A percentile compares a stretch with the other conserved stretches of the same genome.
Conservation (phyloP, 768 basidiomycete species). For the Leucosporidium scottii region DNA sequence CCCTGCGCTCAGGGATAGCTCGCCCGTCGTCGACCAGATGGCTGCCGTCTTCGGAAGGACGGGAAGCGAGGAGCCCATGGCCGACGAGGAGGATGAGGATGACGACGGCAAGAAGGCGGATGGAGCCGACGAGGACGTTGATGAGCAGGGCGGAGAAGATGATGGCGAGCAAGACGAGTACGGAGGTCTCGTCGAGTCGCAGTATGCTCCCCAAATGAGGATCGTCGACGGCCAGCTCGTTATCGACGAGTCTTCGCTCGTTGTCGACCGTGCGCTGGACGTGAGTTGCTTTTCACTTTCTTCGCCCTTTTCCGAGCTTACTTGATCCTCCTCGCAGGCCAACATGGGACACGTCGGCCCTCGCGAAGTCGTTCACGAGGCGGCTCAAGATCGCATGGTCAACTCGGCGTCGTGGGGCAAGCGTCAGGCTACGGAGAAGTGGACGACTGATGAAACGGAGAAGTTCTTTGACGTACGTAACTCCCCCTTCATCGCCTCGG, state of each 20-base stretch:
- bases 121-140: slow-evolving; percentile 20
- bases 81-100: too few relatives aligned
- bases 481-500: neutral
- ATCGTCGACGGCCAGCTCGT: slow-evolving; percentile 82
- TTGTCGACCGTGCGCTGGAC: slow-evolving; percentile 59
- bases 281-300: slow-evolving; percentile 42
- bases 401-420: slow-evolving; percentile 76
- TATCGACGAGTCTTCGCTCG: slow-evolving; percentile 75
- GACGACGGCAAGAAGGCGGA: neutral
- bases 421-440: slow-evolving; percentile 65
- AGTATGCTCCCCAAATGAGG: slow-evolving; percentile 77
- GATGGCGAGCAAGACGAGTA: slow-evolving; percentile 50
- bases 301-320: neutral
- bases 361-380: slow-evolving; percentile 47
- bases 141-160: slow-evolving; percentile 32
- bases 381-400: slow-evolving; percentile 70
- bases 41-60: neutral
- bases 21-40: neutral
- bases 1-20: neutral
- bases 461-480: slow-evolving; percentile 71
- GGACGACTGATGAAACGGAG: slow-evolving; percentile 86
- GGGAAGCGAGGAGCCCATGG: neutral
- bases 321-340: neutral
- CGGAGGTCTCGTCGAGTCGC: slow-evolving; percentile 58
- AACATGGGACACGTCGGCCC: slow-evolving; percentile 27